Evolutionary conservation across 495 filamentous ascomycete species (phyloP).

Genomic region (Lindgomyces ingoldianus): DNA sequence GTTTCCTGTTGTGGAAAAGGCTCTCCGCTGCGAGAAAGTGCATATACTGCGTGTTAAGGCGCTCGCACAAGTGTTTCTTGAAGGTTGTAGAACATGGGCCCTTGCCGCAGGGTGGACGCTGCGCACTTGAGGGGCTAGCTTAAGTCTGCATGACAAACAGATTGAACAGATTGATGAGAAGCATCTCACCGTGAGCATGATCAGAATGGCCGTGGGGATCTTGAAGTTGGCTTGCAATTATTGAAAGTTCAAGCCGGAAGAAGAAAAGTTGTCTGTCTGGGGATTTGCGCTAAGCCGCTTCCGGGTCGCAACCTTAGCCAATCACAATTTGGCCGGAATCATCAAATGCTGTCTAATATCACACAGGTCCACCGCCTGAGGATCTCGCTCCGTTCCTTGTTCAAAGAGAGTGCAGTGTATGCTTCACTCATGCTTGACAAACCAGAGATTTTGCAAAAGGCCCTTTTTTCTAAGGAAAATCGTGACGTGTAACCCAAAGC

Average conservation of each 20-base stretch:
- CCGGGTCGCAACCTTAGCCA: neutral
- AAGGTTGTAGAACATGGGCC: neutral
- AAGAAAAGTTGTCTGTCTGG: slow-evolving; percentile 18
- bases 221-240: neutral
- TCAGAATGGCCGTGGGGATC: neutral
- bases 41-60: neutral
- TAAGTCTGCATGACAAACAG: slow-evolving; percentile 35
- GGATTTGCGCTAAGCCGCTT: slow-evolving; percentile 10
- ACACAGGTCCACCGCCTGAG: too few species aligned
- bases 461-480: slow-evolving; percentile 18
- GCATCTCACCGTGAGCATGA: slow-evolving; percentile 26
- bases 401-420: too few species aligned
- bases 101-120: neutral
- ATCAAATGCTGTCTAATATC: too few species aligned
- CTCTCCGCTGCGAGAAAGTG: neutral
- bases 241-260: neutral
- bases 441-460: neutral
- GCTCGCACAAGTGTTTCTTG: neutral
- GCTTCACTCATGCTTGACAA: too few species aligned
- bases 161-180: slow-evolving; percentile 25
- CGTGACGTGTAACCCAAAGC: slow-evolving; percentile 27
- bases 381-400: too few species aligned
- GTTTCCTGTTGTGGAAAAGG: neutral
- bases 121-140: slow-evolving; percentile 12
- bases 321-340: slow-evolving; percentile 1